Evolutionary conservation across 768 basidiomycete species (phyloP).

Genomic region (Lanmaoa rubissima): DNA sequence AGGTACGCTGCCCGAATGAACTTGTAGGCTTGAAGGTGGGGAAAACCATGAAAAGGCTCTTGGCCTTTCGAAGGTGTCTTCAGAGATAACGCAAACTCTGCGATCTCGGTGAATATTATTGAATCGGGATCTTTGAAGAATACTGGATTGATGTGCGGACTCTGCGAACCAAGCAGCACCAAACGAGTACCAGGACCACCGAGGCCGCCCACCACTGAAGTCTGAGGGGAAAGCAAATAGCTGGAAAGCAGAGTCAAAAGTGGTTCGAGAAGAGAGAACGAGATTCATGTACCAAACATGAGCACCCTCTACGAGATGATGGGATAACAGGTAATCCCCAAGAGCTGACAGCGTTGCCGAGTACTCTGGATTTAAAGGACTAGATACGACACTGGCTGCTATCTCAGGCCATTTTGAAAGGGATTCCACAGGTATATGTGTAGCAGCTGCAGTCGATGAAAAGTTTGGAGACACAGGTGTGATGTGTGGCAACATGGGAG

Average conservation of each 20-base stretch:
- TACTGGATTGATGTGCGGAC: conserved; percentile 47
- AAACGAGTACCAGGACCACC: conserved; percentile 67
- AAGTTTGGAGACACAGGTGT: conserved; percentile 71
- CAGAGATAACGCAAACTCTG: conserved; percentile 87
- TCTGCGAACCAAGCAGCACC: conserved; percentile 68
- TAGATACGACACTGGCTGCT: conserved; percentile 77
- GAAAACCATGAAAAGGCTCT: conserved; percentile 77
- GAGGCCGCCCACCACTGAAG: conserved; percentile 69
- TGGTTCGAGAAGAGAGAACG: background rate
- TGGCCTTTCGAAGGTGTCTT: conserved; percentile 76
- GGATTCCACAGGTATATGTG: conserved; percentile 57
- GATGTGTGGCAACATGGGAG: conserved; percentile 31
- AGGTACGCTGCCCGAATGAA: conserved; percentile 73
- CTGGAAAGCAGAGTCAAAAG: conserved; percentile 38
- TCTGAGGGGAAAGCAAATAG: conserved; percentile 84
- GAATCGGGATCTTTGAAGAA: conserved; percentile 70
- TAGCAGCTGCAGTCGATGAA: conserved; percentile 39
- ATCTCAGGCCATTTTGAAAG: conserved; percentile 84
- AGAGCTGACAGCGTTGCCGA: conserved; percentile 77
- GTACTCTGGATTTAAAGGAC: conserved; percentile 62
- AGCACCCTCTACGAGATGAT: conserved; percentile 79
- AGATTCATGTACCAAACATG: conserved; percentile 72
- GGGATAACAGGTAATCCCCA: conserved; percentile 74
- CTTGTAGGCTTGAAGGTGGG: conserved; percentile 86
- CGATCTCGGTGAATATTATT: conserved; percentile 83